Percentiles rank a stretch among this genome's conserved stretches.
phyloP scores from a whole-genome alignment of 1,139 yeast genomes.

The Meyerozyma guilliermondii region DNA sequence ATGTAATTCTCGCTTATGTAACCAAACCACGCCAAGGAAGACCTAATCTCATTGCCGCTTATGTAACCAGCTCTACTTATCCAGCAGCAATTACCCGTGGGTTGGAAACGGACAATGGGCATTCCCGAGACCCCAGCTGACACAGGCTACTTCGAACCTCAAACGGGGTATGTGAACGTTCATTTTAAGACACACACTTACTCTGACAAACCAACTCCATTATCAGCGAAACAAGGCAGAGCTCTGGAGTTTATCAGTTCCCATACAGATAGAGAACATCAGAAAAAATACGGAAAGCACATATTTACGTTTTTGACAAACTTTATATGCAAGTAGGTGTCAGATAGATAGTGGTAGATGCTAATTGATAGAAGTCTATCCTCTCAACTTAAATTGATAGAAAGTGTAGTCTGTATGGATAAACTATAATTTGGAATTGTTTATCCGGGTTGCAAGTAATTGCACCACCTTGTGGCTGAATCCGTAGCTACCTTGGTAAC shows the following conservation, averaged over 20 bases:
- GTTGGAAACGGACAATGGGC: slow-evolving; percentile 10
- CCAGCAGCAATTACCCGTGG: background rate
- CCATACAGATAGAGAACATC: slow-evolving; percentile 33
- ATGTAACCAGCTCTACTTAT: background rate
- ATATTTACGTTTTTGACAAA: slow-evolving; percentile 6
- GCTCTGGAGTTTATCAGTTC: slow-evolving; percentile 23
- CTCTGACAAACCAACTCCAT: slow-evolving; percentile 33
- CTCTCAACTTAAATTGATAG: too few relatives aligned
- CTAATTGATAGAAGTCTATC: background rate
- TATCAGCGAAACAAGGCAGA: slow-evolving; percentile 22
- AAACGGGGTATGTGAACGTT: slow-evolving; percentile 29
- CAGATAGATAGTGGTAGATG: background rate
- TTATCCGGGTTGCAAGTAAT: background rate
- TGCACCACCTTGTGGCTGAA: slow-evolving; percentile 29
- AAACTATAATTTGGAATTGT: background rate
- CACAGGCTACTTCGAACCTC: slow-evolving; percentile 23
- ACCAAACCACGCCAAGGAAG: background rate
- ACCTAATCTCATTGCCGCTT: background rate
- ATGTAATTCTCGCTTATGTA: background rate
- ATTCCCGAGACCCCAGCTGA: slow-evolving; percentile 30
- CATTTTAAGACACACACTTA: slow-evolving; percentile 29
- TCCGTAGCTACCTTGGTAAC: slow-evolving; percentile 45
- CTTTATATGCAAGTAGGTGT: slow-evolving; percentile 6
- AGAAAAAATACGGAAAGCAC: slow-evolving; percentile 34
- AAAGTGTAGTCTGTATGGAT: too few relatives aligned